phyloP scores from a whole-genome alignment of 164 flowering plant species.

The Dillenia suffruticosa region DNA sequence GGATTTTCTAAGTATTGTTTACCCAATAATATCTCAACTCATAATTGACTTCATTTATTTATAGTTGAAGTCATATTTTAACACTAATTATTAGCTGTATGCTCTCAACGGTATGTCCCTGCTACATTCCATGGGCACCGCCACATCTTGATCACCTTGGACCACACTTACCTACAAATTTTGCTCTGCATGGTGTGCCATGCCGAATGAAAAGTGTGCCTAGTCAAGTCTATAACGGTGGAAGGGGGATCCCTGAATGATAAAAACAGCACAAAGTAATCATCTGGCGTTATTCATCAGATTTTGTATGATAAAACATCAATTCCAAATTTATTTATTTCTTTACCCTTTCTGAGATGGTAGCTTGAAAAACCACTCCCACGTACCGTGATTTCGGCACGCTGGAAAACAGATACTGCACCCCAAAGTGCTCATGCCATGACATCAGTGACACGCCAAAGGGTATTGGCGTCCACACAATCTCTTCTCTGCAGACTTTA shows the following conservation, averaged over 20 bases:
- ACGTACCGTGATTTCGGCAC: constrained; percentile 63
- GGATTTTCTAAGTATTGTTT: too few relatives aligned
- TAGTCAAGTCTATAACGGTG: constrained; percentile 38
- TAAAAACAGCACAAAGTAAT: background rate
- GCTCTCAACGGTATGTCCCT: constrained; percentile 39
- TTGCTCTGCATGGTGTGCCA: constrained; percentile 90
- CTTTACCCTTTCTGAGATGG: constrained; percentile 53
- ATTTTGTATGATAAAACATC: too few relatives aligned
- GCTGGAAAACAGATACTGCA: constrained; percentile 61
- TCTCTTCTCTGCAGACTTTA: constrained; percentile 44
- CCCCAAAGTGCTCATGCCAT: constrained; percentile 88
- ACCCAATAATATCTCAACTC: too few relatives aligned
- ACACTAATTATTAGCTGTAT: too few relatives aligned
- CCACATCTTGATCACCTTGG: constrained; percentile 60
- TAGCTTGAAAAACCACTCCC: constrained; percentile 62
- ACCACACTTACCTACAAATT: constrained; percentile 41
- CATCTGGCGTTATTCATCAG: too few relatives aligned
- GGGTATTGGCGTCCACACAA: constrained; percentile 76
- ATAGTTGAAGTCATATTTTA: too few relatives aligned
- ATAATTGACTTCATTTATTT: too few relatives aligned
- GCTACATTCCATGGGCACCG: constrained; percentile 67
- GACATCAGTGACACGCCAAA: constrained; percentile 80
- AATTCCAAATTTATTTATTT: background rate
- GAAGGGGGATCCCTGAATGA: constrained; percentile 44
- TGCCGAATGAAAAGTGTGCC: constrained; percentile 87